These are phyloP conservation scores for Eucalyptus polyanthemos DNA, from an alignment of 345 rosid genomes.

Conservation along the genomic window DNA sequence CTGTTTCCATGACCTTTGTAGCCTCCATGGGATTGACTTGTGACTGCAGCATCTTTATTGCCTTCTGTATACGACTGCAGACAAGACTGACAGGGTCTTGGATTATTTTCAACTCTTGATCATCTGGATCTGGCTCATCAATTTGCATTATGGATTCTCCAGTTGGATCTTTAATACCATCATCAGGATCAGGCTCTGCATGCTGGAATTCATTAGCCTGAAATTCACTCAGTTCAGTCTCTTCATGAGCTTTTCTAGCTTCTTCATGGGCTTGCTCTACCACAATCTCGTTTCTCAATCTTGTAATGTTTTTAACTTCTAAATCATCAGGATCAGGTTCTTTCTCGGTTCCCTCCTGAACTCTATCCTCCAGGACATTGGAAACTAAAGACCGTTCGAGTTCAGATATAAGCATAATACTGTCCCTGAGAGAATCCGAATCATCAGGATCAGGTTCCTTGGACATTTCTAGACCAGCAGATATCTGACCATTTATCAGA, in stretches of 20 bases:
- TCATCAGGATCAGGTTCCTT: conserved; percentile 32
- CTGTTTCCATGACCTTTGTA: conserved; percentile 34
- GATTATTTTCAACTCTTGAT: conserved; percentile 61
- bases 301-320: conserved; percentile 1
- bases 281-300: neutral
- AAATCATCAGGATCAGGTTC: conserved; percentile 65
- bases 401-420: neutral
- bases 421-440: neutral
- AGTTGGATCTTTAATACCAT: conserved; percentile 1
- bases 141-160: conserved; percentile 24
- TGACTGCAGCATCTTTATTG: conserved; percentile 37
- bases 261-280: neutral
- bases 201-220: neutral
- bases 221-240: conserved; percentile 13
- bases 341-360: conserved; percentile 2
- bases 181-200: conserved; percentile 25
- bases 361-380: neutral
- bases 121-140: conserved; percentile 74
- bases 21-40: conserved; percentile 47
- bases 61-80: conserved; percentile 54
- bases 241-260: neutral
- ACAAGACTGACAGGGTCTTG: conserved; percentile 58
- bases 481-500: neutral
- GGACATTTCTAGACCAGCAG: neutral
- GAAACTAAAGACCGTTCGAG: neutral